phyloP scores from a whole-genome alignment of 1,284 basidiomycete species.

The Pterulicium gracile region DNA sequence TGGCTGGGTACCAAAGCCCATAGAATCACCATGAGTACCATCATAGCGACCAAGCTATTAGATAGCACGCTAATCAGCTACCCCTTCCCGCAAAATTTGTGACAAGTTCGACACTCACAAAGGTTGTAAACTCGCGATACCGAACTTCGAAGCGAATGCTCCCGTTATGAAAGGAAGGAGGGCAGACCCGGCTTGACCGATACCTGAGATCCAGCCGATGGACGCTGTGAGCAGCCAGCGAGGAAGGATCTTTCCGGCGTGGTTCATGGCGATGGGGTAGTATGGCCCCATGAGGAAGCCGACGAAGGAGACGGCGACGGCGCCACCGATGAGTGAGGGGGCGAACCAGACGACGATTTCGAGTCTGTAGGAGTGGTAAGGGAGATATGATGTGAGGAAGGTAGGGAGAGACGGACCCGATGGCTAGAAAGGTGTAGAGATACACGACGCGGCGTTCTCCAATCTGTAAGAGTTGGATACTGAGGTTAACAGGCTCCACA shows the following conservation, averaged over 20 bases:
- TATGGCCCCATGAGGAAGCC: slow-evolving; percentile 20
- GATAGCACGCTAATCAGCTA: too few species aligned
- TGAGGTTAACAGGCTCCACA: too few species aligned
- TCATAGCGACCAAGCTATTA: background rate
- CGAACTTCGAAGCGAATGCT: slow-evolving; percentile 10
- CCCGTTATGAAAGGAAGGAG: slow-evolving; percentile 17
- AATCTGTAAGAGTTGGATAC: too few species aligned
- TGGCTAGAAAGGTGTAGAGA: slow-evolving; percentile 13
- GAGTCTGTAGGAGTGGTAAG: slow-evolving; percentile 21
- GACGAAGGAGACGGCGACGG: slow-evolving; percentile 26
- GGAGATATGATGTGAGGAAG: background rate
- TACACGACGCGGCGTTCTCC: slow-evolving; percentile 15
- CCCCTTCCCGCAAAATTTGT: too few species aligned
- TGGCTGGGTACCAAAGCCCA: background rate
- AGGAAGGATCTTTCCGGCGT: slow-evolving; percentile 16
- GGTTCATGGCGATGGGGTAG: slow-evolving; percentile 18
- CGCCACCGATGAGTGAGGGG: slow-evolving; percentile 33
- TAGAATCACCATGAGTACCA: background rate
- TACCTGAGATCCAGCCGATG: slow-evolving; percentile 19
- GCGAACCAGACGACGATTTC: slow-evolving; percentile 42
- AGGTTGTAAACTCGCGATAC: slow-evolving; percentile 5
- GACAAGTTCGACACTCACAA: too few species aligned
- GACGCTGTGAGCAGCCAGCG: slow-evolving; percentile 16
- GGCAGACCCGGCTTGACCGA: slow-evolving; percentile 16
- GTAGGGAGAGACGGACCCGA: slow-evolving; percentile 12